Base-by-base conservation (phyloP, 2,329 filamentous ascomycete species). In the Samsoniella hepiali region DNA sequence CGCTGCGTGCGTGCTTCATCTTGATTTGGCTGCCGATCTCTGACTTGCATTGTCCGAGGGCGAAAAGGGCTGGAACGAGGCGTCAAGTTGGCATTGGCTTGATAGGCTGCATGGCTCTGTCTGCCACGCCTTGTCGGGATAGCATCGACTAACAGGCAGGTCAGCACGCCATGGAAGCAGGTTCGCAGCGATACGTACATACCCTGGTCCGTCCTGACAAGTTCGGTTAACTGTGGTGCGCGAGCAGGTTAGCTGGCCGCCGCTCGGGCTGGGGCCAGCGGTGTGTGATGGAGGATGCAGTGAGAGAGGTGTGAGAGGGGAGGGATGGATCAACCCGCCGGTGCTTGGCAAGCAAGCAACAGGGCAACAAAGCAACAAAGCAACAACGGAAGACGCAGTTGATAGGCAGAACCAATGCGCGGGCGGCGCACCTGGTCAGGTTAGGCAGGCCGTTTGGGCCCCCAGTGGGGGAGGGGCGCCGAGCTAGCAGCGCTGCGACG, bases 11-110 rank as follows among this genome's bases (percentile, higher is more conserved):
- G 58, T 54, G 45, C 55, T 63, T 49, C 55, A 59, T 66, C 61
- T 67, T 63, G 65, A 67, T 67, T 67, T 64, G 65, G 62, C 57
- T 64, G 66, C 58, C 63, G 64, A 68, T 68, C 65, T 68, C 66
- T 68, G 57, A 67, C 66, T 63, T 66, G 66, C 66, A 59, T 63
- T 63, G 54, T 55, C 49, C 27, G 31, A 49, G 65, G 38, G 53
- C 40, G 32, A 56, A 40, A 32, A 22, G 27, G 53, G 31, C 22
- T 42, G 42, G 55, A 22, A 34, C 42, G 55, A 32, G 57, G 57
- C 57, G 36, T 31, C 58, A 40, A 36, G 58, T 50, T 64, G 65
- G 62, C 34, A 29, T 15, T 17, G 22, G 32, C 31, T 44, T 50
- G 15, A 59, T 44, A 34, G 15, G 27, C 22, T 22, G 36, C 13